These are phyloP conservation scores for Rhodomyrtus tomentosa DNA, from an alignment of 345 rosid genomes.

Conservation along the genomic window DNA sequence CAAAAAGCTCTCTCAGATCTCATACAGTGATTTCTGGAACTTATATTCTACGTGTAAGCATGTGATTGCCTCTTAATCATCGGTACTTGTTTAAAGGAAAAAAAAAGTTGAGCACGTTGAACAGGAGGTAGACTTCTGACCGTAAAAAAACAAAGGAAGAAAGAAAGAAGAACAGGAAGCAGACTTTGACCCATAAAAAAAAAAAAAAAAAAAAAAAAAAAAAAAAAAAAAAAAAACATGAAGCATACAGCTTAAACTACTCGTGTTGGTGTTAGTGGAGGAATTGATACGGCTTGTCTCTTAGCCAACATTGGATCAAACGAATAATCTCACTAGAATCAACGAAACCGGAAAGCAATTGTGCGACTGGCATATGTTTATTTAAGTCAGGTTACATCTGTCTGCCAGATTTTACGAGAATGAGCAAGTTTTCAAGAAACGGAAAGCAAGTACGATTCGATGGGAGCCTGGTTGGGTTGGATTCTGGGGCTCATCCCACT, in stretches of 20 bases:
- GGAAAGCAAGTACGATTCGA: neutral
- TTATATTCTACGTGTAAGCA: neutral
- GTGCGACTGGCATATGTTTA: neutral
- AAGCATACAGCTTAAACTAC: neutral
- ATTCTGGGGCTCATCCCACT: conserved; percentile 10
- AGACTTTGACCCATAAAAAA: too few species aligned
- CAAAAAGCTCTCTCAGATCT: neutral
- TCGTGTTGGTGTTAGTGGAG: neutral
- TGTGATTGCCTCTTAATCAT: neutral
- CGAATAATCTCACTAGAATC: neutral
- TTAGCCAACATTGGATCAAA: neutral
- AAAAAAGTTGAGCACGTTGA: neutral
- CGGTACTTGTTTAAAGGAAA: neutral
- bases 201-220: too few species aligned
- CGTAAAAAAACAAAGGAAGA: too few species aligned
- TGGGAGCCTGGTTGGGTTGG: conserved; percentile 1
- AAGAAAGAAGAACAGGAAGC: too few species aligned
- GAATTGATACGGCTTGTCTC: neutral
- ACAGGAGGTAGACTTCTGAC: neutral
- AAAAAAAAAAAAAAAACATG: neutral
- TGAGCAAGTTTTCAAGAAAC: neutral
- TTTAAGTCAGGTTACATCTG: neutral
- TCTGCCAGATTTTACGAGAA: neutral
- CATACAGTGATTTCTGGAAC: neutral
- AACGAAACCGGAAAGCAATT: neutral